These are phyloP conservation scores for Gossypium stocksii DNA, from an alignment of 345 rosid species.

Conservation along the genomic window DNA sequence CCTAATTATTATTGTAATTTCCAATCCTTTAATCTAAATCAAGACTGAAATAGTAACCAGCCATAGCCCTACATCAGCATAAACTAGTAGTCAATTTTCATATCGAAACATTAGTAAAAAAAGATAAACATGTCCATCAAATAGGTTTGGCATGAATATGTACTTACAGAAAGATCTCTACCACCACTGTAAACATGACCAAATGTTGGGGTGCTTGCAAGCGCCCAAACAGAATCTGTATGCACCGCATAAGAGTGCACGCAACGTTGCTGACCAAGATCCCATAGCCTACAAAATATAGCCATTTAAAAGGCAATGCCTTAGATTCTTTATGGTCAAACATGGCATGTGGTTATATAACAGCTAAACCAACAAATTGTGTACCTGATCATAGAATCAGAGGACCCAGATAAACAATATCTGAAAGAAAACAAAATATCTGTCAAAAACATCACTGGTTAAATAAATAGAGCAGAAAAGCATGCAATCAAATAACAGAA, in stretches of 20 bases:
- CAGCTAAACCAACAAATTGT: slow-evolving; percentile 13
- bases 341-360: slow-evolving; percentile 4
- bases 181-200: slow-evolving; percentile 99
- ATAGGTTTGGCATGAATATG: slow-evolving; percentile 9
- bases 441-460: not conserved
- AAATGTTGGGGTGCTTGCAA: slow-evolving; percentile 91
- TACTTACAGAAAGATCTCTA: slow-evolving; percentile 94
- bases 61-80: not conserved
- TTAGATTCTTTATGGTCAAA: slow-evolving; percentile 14
- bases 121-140: slow-evolving; percentile 3
- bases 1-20: not conserved
- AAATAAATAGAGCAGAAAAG: not conserved
- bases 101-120: not conserved
- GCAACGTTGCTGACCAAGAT: slow-evolving; percentile 99
- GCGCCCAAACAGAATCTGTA: slow-evolving; percentile 99
- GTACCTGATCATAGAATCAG: slow-evolving; percentile 99
- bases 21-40: not conserved
- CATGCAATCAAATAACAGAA: not conserved
- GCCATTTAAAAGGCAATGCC: slow-evolving; percentile 18
- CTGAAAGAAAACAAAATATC: slow-evolving; percentile 41
- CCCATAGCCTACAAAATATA: slow-evolving; percentile 72
- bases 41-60: not conserved
- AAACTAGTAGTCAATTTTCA: not conserved
- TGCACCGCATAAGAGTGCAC: slow-evolving; percentile 98
- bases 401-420: slow-evolving; percentile 96